phyloP scores from a whole-genome alignment of 805 yeast species.

The Monosporozyma yasuniensis region DNA sequence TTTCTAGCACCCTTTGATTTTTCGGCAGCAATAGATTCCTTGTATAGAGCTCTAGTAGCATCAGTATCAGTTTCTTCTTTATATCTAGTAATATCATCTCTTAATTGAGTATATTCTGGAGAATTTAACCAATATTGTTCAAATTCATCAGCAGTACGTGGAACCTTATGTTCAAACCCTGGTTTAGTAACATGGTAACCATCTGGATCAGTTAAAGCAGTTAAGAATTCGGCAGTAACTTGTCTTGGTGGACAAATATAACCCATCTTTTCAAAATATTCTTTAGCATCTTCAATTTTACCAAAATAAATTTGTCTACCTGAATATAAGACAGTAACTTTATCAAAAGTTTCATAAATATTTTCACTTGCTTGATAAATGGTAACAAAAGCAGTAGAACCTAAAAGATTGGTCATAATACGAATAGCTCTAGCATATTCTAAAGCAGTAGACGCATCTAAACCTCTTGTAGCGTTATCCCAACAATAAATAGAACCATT shows the following conservation, averaged over 20 bases:
- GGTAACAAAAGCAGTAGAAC: slow-evolving; percentile 48
- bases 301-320: slow-evolving; percentile 55
- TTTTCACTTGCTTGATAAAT: slow-evolving; percentile 52
- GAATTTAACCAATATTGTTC: slow-evolving; percentile 38
- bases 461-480: slow-evolving; percentile 60
- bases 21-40: slow-evolving; percentile 23
- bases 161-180: slow-evolving; percentile 45
- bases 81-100: slow-evolving; percentile 36
- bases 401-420: slow-evolving; percentile 41
- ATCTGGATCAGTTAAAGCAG: slow-evolving; percentile 50
- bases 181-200: slow-evolving; percentile 32
- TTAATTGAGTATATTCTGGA: slow-evolving; percentile 31
- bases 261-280: slow-evolving; percentile 49
- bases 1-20: slow-evolving; percentile 19
- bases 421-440: slow-evolving; percentile 56
- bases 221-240: slow-evolving; percentile 53
- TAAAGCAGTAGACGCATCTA: slow-evolving; percentile 58
- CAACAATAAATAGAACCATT: slow-evolving; percentile 46
- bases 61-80: slow-evolving; percentile 23
- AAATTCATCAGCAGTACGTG: slow-evolving; percentile 52
- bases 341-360: slow-evolving; percentile 46
- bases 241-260: slow-evolving; percentile 48
- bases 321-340: slow-evolving; percentile 42
- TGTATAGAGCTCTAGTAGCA: slow-evolving; percentile 30
- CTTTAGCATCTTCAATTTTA: slow-evolving; percentile 38